Conservation (phyloP, 331 rosid species). For the Pyrus hybrid region DNA sequence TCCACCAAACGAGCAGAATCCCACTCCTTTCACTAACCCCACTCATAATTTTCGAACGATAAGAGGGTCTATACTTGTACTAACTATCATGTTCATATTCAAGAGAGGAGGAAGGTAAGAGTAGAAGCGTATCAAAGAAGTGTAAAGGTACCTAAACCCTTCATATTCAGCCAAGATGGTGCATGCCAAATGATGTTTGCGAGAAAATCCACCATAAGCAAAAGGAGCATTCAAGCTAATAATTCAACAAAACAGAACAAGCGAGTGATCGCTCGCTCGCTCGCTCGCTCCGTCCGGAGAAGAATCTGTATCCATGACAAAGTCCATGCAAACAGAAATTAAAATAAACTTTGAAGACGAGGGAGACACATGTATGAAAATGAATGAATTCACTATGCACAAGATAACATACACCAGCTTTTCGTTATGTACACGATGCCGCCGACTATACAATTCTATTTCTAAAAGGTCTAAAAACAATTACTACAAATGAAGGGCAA, state of each 20-base stretch:
- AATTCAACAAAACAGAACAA: neutral
- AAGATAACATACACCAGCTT: conserved; percentile 5
- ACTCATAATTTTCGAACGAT: no score
- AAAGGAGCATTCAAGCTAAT: neutral
- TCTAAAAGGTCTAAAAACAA: neutral
- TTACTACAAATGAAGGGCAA: conserved; percentile 37
- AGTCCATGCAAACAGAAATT: neutral
- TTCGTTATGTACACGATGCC: neutral
- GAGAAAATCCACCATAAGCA: neutral
- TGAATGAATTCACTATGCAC: conserved; percentile 23
- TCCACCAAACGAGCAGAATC: no score
- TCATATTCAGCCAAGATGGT: no score
- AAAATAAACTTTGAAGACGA: neutral
- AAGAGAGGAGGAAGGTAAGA: no score
- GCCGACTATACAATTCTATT: conserved; percentile 24
- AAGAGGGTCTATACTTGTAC: no score
- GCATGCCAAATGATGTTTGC: neutral
- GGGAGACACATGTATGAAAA: neutral
- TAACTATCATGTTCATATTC: no score
- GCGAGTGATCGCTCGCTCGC: no score
- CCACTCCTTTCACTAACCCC: no score
- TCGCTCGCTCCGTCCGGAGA: no score
- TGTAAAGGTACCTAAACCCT: no score
- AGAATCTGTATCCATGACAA: no score
- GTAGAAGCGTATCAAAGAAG: no score